These are phyloP conservation scores for Leishmania tarentolae DNA, from an alignment of 208 protist species.

Conservation along the genomic window DNA sequence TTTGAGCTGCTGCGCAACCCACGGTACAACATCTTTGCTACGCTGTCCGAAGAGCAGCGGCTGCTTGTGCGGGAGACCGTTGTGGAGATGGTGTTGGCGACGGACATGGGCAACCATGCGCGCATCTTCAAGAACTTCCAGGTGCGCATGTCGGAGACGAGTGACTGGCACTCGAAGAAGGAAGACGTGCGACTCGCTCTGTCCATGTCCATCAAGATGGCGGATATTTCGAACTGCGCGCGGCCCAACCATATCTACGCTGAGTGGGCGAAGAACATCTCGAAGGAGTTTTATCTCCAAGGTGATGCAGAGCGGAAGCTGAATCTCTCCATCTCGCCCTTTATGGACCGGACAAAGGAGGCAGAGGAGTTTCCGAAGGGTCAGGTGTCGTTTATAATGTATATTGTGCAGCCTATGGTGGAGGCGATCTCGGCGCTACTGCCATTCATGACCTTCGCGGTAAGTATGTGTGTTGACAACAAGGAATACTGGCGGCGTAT, in stretches of 20 bases:
- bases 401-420: slow-evolving; percentile 90
- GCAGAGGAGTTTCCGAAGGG: slow-evolving; percentile 85
- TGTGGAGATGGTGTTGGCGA: slow-evolving; percentile 93
- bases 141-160: slow-evolving; percentile 70
- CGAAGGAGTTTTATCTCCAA: slow-evolving; percentile 93
- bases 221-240: slow-evolving; percentile 94
- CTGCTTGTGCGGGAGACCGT: slow-evolving; percentile 86
- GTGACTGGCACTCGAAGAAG: slow-evolving; percentile 73
- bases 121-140: slow-evolving; percentile 88
- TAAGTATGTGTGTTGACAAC: slow-evolving; percentile 83
- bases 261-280: slow-evolving; percentile 93
- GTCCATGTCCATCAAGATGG: slow-evolving; percentile 94
- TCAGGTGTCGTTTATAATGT: slow-evolving; percentile 93
- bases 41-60: slow-evolving; percentile 76
- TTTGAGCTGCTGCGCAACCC: slow-evolving; percentile 87
- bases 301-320: slow-evolving; percentile 89
- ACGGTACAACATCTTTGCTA: slow-evolving; percentile 85
- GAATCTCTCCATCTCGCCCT: slow-evolving; percentile 88
- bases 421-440: slow-evolving; percentile 86
- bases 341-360: slow-evolving; percentile 91
- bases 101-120: slow-evolving; percentile 94
- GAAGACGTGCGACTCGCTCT: slow-evolving; percentile 90
- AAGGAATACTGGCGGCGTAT: slow-evolving; percentile 80
- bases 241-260: slow-evolving; percentile 87
- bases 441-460: slow-evolving; percentile 76